Conservation (phyloP, 1,139 yeast genomes). For the Meyerozyma athensensis region DNA sequence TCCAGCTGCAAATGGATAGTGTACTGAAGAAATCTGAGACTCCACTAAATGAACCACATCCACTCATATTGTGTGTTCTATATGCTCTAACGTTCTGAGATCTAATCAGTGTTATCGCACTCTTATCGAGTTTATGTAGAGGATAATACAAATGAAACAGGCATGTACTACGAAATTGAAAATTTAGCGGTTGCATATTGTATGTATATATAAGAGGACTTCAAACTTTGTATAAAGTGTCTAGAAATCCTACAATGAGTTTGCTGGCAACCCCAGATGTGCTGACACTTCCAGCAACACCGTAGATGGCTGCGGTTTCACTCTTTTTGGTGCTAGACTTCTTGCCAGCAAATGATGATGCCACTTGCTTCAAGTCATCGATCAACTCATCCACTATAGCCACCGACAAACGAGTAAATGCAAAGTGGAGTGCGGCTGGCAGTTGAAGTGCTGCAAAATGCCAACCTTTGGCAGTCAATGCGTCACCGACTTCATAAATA, state of each 20-base stretch:
- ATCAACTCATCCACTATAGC: constrained; percentile 60
- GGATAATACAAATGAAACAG: no score
- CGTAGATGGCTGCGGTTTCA: constrained; percentile 84
- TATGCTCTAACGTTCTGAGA: not conserved
- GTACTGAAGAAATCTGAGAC: constrained; percentile 30
- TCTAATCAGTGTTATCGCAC: no score
- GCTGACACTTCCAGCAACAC: constrained; percentile 87
- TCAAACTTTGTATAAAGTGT: constrained; percentile 59
- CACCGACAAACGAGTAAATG: constrained; percentile 71
- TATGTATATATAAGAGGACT: not conserved
- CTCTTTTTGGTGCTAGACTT: constrained; percentile 20
- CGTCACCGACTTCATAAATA: constrained; percentile 74
- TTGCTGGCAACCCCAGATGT: constrained; percentile 84
- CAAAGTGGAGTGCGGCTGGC: constrained; percentile 90
- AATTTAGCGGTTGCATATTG: no score
- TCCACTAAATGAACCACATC: constrained; percentile 7
- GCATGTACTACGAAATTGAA: no score
- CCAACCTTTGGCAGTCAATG: constrained; percentile 72
- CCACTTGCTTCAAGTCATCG: constrained; percentile 46
- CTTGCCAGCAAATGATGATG: constrained; percentile 36
- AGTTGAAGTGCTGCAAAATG: constrained; percentile 81
- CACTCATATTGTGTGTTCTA: not conserved
- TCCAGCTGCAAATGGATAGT: constrained; percentile 51
- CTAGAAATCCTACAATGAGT: constrained; percentile 74
- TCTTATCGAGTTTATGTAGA: no score